Evolutionary conservation across 768 basidiomycete species (phyloP), one percentile per base, ranked within the genome.

Genomic region (Leucosporidium yakuticum): DNA sequence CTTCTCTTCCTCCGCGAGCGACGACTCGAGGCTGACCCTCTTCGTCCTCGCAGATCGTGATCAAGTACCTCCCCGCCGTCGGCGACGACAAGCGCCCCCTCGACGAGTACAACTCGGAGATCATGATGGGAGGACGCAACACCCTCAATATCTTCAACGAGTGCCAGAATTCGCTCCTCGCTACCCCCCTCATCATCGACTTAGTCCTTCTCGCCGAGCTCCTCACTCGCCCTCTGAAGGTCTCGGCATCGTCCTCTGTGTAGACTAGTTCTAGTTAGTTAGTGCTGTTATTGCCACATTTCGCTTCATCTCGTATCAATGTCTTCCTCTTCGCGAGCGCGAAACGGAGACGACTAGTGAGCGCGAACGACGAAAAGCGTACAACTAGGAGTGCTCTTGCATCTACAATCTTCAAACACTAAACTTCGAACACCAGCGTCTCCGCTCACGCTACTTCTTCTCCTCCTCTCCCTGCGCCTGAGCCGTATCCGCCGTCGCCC

Each of bases 21-120:
- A 36, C 21, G 39, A 7, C 39, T 15, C 14, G 39, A 44, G n/a
- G 39, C 39, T 44, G 39, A 44, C 39, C 14, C 39, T 44, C 39
- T 15, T 44, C 39, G 17, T 4, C n/a, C 1, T 55, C 19, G 7
- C 39, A 57, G 44, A 29, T 63, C 44, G 92, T 95, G 64, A 95
- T 95, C 85, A 95, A 95, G 83, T 95, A 95, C 74, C 88, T 97
- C 4, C 92, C 91, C 27, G 90, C 93, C 31, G 93, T 95, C 39
- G 94, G 95, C 51, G 96, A 98, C 82, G 91, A 90, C 65, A 98
- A 97, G 86, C 85, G 91, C 64, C 95, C 94, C n/a, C 92, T 98
- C 83, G 96, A 98, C 81, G 94, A 97, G 83, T 98, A 97, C 81
- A 92, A 93, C 80, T 94, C 91, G 17, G 94, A 98, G 83, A 93